phyloP scores from a whole-genome alignment of 2,329 filamentous ascomycete species.

The Laburnicola sp. region DNA sequence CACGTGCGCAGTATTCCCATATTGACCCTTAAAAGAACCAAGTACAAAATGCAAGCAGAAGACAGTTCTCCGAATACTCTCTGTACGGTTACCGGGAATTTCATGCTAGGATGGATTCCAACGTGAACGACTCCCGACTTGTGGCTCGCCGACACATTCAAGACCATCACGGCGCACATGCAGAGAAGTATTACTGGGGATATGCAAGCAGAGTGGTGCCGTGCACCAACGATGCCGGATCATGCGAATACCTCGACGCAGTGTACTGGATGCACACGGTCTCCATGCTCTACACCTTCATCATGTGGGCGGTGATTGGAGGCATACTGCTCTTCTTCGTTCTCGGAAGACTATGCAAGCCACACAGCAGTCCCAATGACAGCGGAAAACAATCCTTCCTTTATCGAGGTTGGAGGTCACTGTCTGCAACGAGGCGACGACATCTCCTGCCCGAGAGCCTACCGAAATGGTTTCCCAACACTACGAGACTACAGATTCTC shows the following conservation, averaged over 20 bases:
- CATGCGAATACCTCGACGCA: conserved; percentile 59
- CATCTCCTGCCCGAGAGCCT: conserved; percentile 63
- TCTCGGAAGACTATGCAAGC: conserved; percentile 27
- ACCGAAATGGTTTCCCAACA: conserved; percentile 62
- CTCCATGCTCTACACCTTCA: conserved; percentile 58
- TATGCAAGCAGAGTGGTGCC: conserved; percentile 56
- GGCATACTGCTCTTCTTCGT: conserved; percentile 49
- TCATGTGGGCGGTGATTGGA: conserved; percentile 57
- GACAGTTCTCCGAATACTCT: neutral
- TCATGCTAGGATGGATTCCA: conserved; percentile 6
- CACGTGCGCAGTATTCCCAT: conserved; percentile 9
- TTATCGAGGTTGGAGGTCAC: conserved; percentile 32
- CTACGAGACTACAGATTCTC: conserved; percentile 67
- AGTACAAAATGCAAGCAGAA: neutral
- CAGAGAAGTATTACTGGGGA: conserved; percentile 56
- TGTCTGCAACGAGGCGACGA: conserved; percentile 48
- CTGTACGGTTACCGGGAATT: neutral
- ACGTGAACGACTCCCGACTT: conserved; percentile 1
- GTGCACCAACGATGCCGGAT: conserved; percentile 59
- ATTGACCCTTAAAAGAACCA: conserved; percentile 5
- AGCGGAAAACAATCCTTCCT: conserved; percentile 20
- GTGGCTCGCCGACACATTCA: conserved; percentile 40
- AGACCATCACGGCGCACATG: conserved; percentile 41
- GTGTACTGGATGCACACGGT: conserved; percentile 57
- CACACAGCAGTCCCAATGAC: conserved; percentile 14